Percentiles rank a stretch among this genome's conserved stretches.
Conservation (phyloP, 345 rosid species). For the Orychophragmus violaceus region DNA sequence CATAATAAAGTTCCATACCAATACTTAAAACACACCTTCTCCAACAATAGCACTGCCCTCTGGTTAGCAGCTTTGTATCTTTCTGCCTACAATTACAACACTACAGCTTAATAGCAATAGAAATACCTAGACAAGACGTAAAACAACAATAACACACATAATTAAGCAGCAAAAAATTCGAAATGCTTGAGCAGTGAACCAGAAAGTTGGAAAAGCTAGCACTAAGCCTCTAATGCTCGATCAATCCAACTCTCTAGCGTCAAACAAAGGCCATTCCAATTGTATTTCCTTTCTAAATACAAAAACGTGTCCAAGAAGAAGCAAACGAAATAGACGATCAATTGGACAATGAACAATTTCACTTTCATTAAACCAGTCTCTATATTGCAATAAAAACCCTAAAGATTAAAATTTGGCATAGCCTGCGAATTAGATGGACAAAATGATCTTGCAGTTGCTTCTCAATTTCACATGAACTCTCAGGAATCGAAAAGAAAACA, state of each 20-base stretch:
- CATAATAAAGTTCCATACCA: not conserved
- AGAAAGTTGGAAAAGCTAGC: no score
- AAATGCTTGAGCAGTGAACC: no score
- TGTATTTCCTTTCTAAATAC: not conserved
- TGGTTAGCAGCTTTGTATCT: slow-evolving; percentile 58
- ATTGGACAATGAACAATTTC: not conserved
- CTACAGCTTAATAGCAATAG: not conserved
- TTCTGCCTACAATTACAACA: slow-evolving; percentile 43
- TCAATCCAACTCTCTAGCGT: not conserved
- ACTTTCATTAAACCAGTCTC: not conserved
- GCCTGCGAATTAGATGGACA: not conserved
- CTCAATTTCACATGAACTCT: not conserved
- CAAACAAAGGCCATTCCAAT: not conserved
- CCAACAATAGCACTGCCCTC: slow-evolving; percentile 66
- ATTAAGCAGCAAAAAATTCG: not conserved
- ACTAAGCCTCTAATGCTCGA: no score
- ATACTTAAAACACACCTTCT: slow-evolving; percentile 44
- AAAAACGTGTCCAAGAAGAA: not conserved
- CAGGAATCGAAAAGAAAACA: slow-evolving; percentile 4
- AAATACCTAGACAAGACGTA: not conserved
- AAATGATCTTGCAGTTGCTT: not conserved
- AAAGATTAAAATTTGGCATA: not conserved
- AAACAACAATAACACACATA: not conserved
- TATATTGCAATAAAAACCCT: not conserved
- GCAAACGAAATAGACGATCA: not conserved